Conservation (phyloP, 2,329 filamentous ascomycete species). For the Ophiocordyceps camponoti-saundersi region DNA sequence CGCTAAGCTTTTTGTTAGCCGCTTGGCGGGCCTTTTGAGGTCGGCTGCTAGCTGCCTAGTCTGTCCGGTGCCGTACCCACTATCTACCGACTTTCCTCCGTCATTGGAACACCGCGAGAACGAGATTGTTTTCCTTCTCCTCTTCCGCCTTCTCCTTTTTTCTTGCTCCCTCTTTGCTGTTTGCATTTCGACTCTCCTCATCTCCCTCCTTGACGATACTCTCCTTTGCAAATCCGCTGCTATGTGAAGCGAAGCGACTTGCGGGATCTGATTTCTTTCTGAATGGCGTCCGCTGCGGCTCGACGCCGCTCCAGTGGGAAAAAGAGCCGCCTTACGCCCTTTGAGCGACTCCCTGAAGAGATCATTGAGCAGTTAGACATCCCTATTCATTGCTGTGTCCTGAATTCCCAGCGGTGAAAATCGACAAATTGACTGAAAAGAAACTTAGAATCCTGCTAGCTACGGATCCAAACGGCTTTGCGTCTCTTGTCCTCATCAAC, state of each 20-base stretch:
- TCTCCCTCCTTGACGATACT: not conserved
- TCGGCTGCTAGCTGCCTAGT: no score
- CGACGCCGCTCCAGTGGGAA: not conserved
- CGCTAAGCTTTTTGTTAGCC: no score
- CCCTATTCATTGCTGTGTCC: not conserved
- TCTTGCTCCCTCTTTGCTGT: not conserved
- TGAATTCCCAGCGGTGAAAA: not conserved
- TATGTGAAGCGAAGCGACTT: not conserved
- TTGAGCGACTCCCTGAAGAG: constrained; percentile 45
- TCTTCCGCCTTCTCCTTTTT: not conserved
- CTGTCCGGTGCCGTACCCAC: no score
- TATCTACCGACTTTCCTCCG: no score
- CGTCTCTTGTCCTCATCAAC: constrained; percentile 48
- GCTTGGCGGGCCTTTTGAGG: no score
- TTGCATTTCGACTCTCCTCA: not conserved
- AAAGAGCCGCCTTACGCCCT: constrained; percentile 11
- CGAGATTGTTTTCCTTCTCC: not conserved
- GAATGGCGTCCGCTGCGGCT: not conserved
- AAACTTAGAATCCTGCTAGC: constrained; percentile 42
- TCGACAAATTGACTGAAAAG: no score
- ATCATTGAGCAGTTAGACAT: constrained; percentile 49
- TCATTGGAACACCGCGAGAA: no score
- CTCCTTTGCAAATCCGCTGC: not conserved
- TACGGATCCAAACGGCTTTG: constrained; percentile 46
- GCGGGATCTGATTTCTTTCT: not conserved